phyloP scores from a whole-genome alignment of 2,329 filamentous ascomycete genomes.

The Nannizziopsis barbatae region DNA sequence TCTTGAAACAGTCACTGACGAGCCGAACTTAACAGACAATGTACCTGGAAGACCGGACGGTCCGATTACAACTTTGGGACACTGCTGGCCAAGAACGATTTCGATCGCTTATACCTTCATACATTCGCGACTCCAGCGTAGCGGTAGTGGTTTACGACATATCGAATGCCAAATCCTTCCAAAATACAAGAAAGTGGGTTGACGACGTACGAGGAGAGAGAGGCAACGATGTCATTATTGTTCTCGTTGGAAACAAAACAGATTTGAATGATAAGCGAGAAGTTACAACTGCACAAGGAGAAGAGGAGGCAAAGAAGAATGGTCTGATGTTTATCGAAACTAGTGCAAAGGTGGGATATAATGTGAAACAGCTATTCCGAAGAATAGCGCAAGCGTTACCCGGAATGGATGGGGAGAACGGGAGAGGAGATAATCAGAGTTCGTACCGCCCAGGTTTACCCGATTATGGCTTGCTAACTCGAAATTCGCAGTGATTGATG shows the following conservation, averaged over 20 bases:
- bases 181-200: conserved; percentile 99
- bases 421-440: conserved; percentile 71
- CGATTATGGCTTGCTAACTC: conserved; percentile 13
- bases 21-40: conserved; percentile 56
- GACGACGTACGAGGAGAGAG: conserved; percentile 94
- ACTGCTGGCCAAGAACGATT: conserved; percentile 97
- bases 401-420: conserved; percentile 88
- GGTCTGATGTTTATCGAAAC: conserved; percentile 99
- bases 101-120: conserved; percentile 90
- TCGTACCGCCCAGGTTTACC: conserved; percentile 31
- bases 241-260: conserved; percentile 97
- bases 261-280: conserved; percentile 97
- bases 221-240: conserved; percentile 97
- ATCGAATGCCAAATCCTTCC: conserved; percentile 91
- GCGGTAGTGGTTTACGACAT: conserved; percentile 99
- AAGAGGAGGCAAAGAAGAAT: conserved; percentile 96
- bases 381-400: conserved; percentile 95
- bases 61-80: conserved; percentile 95
- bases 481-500: conserved; percentile 65
- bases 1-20: background rate
- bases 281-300: conserved; percentile 89
- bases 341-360: conserved; percentile 92
- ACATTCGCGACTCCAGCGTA: conserved; percentile 95
- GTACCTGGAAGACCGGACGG: conserved; percentile 98
- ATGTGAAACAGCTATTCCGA: conserved; percentile 95